Percentiles rank a stretch among this genome's conserved stretches.
Conservation (phyloP, 495 filamentous ascomycete genomes). For the Tuber magnatum region DNA sequence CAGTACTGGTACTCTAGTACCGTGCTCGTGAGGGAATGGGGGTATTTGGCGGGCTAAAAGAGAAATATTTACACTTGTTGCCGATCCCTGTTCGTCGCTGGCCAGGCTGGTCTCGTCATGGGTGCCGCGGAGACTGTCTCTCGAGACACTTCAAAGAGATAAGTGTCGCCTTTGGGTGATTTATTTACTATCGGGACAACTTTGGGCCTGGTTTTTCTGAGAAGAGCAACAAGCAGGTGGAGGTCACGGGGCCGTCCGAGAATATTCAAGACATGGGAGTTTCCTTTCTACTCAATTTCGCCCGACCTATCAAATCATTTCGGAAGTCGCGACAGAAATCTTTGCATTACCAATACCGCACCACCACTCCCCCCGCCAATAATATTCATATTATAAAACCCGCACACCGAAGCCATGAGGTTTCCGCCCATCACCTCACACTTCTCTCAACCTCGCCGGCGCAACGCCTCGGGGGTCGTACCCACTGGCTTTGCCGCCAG, state of each 20-base stretch:
- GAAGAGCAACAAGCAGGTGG: not conserved
- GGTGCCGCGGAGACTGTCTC: not conserved
- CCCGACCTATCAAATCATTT: not conserved
- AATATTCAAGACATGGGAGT: not conserved
- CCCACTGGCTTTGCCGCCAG: constrained; percentile 26
- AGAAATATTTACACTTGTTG: too few species aligned
- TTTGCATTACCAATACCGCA: not conserved
- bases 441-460: constrained; percentile 5
- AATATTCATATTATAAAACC: not conserved
- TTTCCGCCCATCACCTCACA: not conserved
- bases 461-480: constrained; percentile 21
- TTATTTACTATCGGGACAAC: not conserved
- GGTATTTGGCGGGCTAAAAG: too few species aligned
- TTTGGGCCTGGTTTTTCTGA: not conserved
- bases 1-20: too few species aligned
- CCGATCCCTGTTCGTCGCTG: too few species aligned
- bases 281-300: too few species aligned
- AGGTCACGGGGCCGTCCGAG: not conserved
- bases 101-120: too few species aligned
- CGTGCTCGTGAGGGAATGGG: too few species aligned
- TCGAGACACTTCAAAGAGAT: not conserved
- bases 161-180: not conserved
- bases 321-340: not conserved
- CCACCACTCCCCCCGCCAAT: not conserved
- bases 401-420: not conserved